A percentile compares a stretch with the other conserved stretches of the same genome.
Conservation (phyloP, 306 rosid genomes). For the Chamaecrista fasciculata region DNA sequence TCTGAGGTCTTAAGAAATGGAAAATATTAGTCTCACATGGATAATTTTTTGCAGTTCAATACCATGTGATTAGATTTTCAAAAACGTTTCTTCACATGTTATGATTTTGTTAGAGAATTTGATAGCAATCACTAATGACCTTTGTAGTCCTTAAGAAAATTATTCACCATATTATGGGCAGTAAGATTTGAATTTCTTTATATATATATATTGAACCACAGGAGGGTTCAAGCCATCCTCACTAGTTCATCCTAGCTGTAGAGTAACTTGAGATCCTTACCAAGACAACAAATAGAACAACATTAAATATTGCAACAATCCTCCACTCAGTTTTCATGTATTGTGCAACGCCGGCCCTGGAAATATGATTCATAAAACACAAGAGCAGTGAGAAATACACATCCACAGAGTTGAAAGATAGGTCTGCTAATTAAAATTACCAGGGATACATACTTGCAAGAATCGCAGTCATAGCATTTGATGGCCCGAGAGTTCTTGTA, state of each 20-base stretch:
- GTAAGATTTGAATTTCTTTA: not conserved
- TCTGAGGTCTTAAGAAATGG: not conserved
- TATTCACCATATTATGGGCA: not conserved
- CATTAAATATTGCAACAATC: slow-evolving; percentile 81
- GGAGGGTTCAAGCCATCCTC: not conserved
- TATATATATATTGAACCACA: not conserved
- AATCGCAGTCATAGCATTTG: slow-evolving; percentile 91
- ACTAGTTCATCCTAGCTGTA: not conserved
- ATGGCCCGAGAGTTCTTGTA: slow-evolving; percentile 66
- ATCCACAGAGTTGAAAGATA: not conserved
- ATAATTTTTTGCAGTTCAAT: too few species aligned
- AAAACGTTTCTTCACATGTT: not conserved
- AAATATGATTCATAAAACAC: slow-evolving; percentile 26
- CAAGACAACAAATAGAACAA: slow-evolving; percentile 65
- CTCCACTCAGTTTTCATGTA: slow-evolving; percentile 98
- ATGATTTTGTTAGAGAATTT: not conserved
- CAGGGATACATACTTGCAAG: slow-evolving; percentile 75
- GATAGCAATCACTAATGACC: not conserved
- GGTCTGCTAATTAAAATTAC: too few species aligned
- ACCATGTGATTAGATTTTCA: too few species aligned
- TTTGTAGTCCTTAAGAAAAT: not conserved
- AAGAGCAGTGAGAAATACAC: slow-evolving; percentile 16
- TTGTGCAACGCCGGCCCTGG: slow-evolving; percentile 97
- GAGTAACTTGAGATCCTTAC: slow-evolving; percentile 36
- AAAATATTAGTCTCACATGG: too few species aligned